Evolutionary conservation across 1,139 yeast genomes (phyloP).

Genomic region (Yamadazyma dendronema): DNA sequence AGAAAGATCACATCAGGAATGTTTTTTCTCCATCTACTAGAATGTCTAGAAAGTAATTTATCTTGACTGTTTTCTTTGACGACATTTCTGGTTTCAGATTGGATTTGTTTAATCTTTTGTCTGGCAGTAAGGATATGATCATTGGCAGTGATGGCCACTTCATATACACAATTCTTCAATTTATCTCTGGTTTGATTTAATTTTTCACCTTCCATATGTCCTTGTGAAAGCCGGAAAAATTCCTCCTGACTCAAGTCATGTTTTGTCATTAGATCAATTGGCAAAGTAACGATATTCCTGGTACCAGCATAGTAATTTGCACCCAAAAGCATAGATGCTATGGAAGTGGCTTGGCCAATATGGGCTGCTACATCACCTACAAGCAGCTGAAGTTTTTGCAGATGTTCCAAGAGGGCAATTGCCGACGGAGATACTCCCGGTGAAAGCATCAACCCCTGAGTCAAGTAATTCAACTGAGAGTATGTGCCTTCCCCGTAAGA

Average conservation of each 20-base stretch:
- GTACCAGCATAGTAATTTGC: conserved; percentile 54
- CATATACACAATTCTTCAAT: conserved; percentile 62
- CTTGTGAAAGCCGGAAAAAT: conserved; percentile 50
- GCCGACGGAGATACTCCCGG: conserved; percentile 60
- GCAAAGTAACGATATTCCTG: conserved; percentile 56
- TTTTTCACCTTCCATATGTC: conserved; percentile 32
- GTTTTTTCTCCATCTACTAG: conserved; percentile 40
- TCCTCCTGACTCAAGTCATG: conserved; percentile 64
- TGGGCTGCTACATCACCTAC: conserved; percentile 72
- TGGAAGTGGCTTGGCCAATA: conserved; percentile 77
- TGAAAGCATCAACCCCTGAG: conserved; percentile 62
- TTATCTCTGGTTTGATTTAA: conserved; percentile 29
- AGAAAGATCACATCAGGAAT: conserved; percentile 67
- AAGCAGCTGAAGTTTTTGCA: conserved; percentile 40
- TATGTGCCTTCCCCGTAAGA: conserved; percentile 80
- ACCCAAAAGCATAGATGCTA: conserved; percentile 66
- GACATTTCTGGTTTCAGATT: conserved; percentile 29
- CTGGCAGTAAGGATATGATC: conserved; percentile 76
- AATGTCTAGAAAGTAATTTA: conserved; percentile 28
- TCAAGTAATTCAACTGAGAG: conserved; percentile 69
- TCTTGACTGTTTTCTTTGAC: conserved; percentile 26
- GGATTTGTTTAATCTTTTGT: conserved; percentile 42
- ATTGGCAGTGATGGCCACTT: conserved; percentile 72
- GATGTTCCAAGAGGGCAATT: conserved; percentile 46
- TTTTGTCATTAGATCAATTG: conserved; percentile 58